Conservation (phyloP, 2,329 filamentous ascomycete species). For the Mollisiaceae sp. region DNA sequence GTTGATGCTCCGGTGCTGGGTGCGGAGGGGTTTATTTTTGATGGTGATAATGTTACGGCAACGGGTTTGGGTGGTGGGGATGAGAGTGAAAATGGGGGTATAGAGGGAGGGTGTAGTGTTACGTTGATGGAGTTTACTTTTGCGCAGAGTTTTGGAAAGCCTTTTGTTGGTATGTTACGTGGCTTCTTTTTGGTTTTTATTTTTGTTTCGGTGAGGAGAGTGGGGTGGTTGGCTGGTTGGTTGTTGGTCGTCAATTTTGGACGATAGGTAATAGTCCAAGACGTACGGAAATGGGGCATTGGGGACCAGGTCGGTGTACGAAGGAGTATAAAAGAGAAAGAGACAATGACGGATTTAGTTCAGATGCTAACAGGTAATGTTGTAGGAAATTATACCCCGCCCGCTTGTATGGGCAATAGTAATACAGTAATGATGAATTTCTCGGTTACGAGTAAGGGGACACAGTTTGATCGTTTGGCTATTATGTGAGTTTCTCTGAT, state of each 20-base stretch:
- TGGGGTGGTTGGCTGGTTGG: no score
- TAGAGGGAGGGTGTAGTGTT: conserved; percentile 12
- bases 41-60: conserved; percentile 4
- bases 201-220: no score
- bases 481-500: conserved; percentile 51
- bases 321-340: not conserved
- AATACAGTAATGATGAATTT: conserved; percentile 77
- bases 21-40: conserved; percentile 4
- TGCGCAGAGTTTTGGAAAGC: conserved; percentile 69
- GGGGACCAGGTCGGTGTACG: no score
- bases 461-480: conserved; percentile 76
- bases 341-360: not conserved
- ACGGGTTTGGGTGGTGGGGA: not conserved
- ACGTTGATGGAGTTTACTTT: conserved; percentile 71
- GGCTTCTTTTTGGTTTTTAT: not conserved
- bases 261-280: no score
- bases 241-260: no score
- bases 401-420: conserved; percentile 61
- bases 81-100: not conserved
- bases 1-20: conserved; percentile 13
- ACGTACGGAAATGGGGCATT: no score
- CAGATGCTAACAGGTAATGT: not conserved
- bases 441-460: conserved; percentile 71
- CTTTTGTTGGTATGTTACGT: conserved; percentile 67
- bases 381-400: conserved; percentile 66